phyloP scores from a whole-genome alignment of 305 asterid genomes.

The Solanum aculeatissimum region DNA sequence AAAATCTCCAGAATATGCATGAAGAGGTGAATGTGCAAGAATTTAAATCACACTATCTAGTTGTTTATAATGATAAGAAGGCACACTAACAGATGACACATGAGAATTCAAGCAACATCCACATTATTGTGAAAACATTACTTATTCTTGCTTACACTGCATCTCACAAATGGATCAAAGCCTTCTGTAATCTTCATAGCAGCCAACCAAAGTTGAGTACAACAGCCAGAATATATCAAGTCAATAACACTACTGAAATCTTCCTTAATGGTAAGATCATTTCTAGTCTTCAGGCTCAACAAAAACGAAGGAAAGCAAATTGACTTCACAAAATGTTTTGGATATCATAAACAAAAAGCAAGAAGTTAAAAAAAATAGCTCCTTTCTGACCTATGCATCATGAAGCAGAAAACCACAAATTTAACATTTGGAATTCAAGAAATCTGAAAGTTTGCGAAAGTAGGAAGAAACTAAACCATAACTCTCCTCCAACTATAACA shows the following conservation, averaged over 20 bases:
- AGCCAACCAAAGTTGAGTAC: neutral
- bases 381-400: neutral
- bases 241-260: neutral
- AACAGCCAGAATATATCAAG: neutral
- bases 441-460: neutral
- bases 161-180: neutral
- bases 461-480: neutral
- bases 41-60: neutral
- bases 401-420: neutral
- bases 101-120: neutral
- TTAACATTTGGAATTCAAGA: neutral
- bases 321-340: neutral
- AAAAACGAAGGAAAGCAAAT: neutral
- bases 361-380: neutral
- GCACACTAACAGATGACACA: neutral
- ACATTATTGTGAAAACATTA: neutral
- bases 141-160: neutral
- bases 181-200: neutral
- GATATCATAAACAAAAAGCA: neutral
- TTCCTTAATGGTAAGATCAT: neutral
- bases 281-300: neutral
- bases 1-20: neutral
- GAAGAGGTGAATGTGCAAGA: neutral
- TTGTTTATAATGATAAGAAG: neutral
- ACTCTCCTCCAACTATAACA: neutral